phyloP scores from a whole-genome alignment of 2,329 filamentous ascomycete genomes.

The Alternaria longipes region DNA sequence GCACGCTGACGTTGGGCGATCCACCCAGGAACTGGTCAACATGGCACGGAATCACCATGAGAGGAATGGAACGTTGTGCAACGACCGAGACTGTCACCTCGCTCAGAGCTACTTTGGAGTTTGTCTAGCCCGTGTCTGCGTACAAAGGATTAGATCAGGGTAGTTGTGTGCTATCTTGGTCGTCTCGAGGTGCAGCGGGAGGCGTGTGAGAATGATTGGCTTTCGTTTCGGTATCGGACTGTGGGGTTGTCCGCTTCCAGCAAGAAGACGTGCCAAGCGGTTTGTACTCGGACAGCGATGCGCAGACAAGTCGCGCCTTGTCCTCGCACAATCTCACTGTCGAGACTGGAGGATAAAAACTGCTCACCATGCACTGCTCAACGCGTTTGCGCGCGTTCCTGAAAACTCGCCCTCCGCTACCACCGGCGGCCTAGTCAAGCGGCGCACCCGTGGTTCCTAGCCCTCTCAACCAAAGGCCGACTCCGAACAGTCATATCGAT shows the following conservation, averaged over 20 bases:
- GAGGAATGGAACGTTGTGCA: not conserved
- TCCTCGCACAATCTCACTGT: not conserved
- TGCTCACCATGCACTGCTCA: conserved; percentile 10
- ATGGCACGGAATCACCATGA: not conserved
- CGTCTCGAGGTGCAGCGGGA: conserved; percentile 2
- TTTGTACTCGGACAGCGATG: conserved; percentile 9
- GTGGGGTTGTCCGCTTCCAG: conserved; percentile 19
- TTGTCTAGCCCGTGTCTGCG: not conserved
- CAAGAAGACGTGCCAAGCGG: conserved; percentile 14
- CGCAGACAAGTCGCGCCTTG: conserved; percentile 4
- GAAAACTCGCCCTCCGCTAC: conserved; percentile 17
- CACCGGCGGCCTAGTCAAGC: conserved; percentile 9
- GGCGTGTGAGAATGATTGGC: conserved; percentile 17
- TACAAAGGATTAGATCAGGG: not conserved
- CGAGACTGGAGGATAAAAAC: conserved; percentile 5
- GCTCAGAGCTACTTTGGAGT: not conserved
- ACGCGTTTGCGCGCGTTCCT: conserved; percentile 17
- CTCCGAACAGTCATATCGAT: conserved; percentile 14
- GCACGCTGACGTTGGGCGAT: conserved; percentile 23
- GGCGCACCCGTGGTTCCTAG: conserved; percentile 16
- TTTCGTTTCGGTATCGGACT: conserved; percentile 19
- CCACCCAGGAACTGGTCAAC: conserved; percentile 1
- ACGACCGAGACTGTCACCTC: not conserved
- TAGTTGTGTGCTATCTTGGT: conserved; percentile 1
- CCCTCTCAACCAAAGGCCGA: conserved; percentile 11